phyloP scores from a whole-genome alignment of 306 rosid species.

The Malus asiatica region DNA sequence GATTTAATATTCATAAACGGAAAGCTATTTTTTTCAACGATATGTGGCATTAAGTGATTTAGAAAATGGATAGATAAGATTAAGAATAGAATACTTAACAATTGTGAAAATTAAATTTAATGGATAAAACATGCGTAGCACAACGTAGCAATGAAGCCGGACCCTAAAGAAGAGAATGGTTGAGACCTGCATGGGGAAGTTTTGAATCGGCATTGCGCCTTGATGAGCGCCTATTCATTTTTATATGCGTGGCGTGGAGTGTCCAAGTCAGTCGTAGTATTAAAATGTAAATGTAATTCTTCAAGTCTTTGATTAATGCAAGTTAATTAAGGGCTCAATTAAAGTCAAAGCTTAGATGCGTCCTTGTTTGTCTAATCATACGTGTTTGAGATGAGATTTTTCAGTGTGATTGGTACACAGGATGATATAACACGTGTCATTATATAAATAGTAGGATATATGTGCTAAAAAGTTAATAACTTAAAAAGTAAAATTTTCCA shows the following conservation, averaged over 20 bases:
- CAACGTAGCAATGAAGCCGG: background rate
- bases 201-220: background rate
- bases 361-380: slow-evolving; percentile 50
- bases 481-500: no score
- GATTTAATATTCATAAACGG: background rate
- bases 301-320: slow-evolving; percentile 30
- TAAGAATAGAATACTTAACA: no score
- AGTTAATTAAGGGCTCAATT: slow-evolving; percentile 29
- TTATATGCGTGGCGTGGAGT: background rate
- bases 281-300: slow-evolving; percentile 1
- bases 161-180: background rate
- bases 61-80: no score
- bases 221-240: background rate
- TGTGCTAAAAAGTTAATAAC: no score
- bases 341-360: slow-evolving; percentile 90
- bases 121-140: background rate
- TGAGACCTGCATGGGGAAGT: background rate
- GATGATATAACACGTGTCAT: accelerated
- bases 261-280: slow-evolving; percentile 15
- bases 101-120: no score
- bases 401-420: no score
- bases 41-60: no score
- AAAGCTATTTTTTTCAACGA: no score
- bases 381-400: slow-evolving; percentile 4
- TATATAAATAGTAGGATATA: no score